A percentile compares a stretch with the other conserved stretches of the same genome.
Evolutionary conservation across 2,329 filamentous ascomycete species (phyloP).

Genomic region (Talaromyces piceae): DNA sequence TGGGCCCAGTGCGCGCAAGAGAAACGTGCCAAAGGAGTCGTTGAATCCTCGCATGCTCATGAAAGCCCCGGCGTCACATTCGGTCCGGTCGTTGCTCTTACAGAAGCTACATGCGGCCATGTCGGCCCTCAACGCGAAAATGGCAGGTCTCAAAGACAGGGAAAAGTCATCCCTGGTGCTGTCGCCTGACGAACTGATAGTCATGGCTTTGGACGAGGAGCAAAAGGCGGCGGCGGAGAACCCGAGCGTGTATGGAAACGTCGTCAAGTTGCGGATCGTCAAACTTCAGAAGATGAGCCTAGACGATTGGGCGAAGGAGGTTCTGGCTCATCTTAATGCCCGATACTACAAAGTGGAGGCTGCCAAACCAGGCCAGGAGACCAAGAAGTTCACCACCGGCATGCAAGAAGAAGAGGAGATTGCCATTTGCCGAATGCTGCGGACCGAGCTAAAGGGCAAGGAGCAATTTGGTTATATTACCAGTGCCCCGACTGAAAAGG

Average conservation of each 20-base stretch:
- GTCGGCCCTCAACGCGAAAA: slow-evolving; percentile 32
- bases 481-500: slow-evolving; percentile 54
- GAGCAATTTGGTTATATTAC: slow-evolving; percentile 68
- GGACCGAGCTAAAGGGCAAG: slow-evolving; percentile 59
- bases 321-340: slow-evolving; percentile 37
- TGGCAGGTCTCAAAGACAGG: slow-evolving; percentile 19
- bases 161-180: slow-evolving; percentile 30
- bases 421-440: slow-evolving; percentile 52
- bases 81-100: slow-evolving; percentile 35
- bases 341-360: slow-evolving; percentile 29
- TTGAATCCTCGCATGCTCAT: slow-evolving; percentile 40
- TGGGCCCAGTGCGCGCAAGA: slow-evolving; percentile 15
- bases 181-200: slow-evolving; percentile 36
- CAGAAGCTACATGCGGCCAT: slow-evolving; percentile 39
- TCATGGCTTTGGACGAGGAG: slow-evolving; percentile 57
- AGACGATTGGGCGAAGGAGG: slow-evolving; percentile 63
- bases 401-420: slow-evolving; percentile 63
- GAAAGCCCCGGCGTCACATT: slow-evolving; percentile 37
- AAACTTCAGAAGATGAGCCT: slow-evolving; percentile 67
- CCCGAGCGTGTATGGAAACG: slow-evolving; percentile 66
- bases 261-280: slow-evolving; percentile 74
- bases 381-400: slow-evolving; percentile 60
- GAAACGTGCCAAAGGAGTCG: slow-evolving; percentile 32
- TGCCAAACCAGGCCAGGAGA: slow-evolving; percentile 17
- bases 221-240: slow-evolving; percentile 63